Evolutionary conservation across 352 stramenopile species (phyloP), one percentile per base, ranked within the genome.

Genomic region (Phytophthora kernoviae): DNA sequence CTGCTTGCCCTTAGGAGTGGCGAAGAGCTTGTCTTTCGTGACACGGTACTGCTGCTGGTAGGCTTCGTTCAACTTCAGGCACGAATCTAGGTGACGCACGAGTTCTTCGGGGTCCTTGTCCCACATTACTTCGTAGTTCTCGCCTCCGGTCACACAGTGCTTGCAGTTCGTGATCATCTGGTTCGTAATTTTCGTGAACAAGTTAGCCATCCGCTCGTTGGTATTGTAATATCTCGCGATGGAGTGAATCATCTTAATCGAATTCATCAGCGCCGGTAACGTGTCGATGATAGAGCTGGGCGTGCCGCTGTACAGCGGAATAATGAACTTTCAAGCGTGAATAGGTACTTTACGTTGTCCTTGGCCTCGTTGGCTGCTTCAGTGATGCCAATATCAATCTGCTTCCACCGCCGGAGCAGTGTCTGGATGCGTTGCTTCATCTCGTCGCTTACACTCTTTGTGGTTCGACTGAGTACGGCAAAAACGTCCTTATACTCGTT

Each of bases 171-270:
- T 79, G 68, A 99, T 99, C 96, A 99, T 99, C 71, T 99, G 97
- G 70, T 99, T 97, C 0, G 97, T 99, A 61, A 99, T 99, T 71
- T 99, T 99, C 2, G 88, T 87, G 55, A 99, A 98, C 47, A 99
- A 79, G 34, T 93, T 97, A 0, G 94, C 94, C 89, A 99, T 99
- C 26, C 96, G 85, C 63, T 99, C 96, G 5, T 88, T 97, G n/a
- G 96, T 99, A 70, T 99, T 99, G 83, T 99, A 99, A 62, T 99
- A 99, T 42, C 97, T 81, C 54, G 96, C 94, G 59, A 99, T 99
- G 10, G 95, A 98, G 67, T 99, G 96, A 59, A 99, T 99, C 97
- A 99, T 99, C 81, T 99, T 99, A 80, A 99, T 99, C 26, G 93
- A 98, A 77, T 99, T 99, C 79, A 99, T 98, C 4, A 99, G 83